These are phyloP conservation scores for Oryza rufipogon DNA, from an alignment of 176 grass and related monocot genomes.

Conservation along the genomic window DNA sequence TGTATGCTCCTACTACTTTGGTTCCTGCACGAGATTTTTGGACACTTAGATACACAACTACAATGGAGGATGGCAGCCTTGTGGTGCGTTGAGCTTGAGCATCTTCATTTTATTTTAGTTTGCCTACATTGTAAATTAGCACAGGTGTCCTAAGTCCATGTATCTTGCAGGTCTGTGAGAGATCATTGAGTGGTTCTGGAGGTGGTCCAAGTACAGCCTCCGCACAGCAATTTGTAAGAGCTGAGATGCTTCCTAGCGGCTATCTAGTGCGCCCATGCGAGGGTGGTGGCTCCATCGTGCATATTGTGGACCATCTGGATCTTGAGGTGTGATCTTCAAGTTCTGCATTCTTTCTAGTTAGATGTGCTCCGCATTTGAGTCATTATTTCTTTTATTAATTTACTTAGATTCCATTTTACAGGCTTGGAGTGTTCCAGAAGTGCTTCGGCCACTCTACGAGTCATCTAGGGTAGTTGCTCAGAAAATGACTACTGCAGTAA, in stretches of 20 bases:
- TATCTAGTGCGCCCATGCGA: constrained; percentile 92
- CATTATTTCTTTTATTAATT: constrained; percentile 9
- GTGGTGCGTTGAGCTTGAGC: constrained; percentile 56
- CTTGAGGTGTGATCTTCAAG: constrained; percentile 68
- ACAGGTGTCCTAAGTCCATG: constrained; percentile 14
- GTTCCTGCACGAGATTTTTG: constrained; percentile 95
- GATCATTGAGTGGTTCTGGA: constrained; percentile 91
- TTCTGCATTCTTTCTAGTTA: not conserved
- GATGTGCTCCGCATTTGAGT: not conserved
- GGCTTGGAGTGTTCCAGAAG: constrained; percentile 98
- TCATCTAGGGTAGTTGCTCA: constrained; percentile 93
- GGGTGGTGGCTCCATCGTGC: constrained; percentile 87
- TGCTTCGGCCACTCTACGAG: constrained; percentile 87
- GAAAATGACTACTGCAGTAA: constrained; percentile 95
- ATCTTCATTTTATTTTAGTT: constrained; percentile 21
- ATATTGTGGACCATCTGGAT: constrained; percentile 98
- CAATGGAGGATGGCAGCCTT: constrained; percentile 89
- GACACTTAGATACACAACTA: constrained; percentile 90
- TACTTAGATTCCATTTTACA: constrained; percentile 39
- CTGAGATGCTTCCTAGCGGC: constrained; percentile 96
- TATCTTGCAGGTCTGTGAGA: constrained; percentile 81
- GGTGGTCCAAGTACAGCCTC: constrained; percentile 63
- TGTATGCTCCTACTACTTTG: constrained; percentile 96
- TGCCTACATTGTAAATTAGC: not conserved
- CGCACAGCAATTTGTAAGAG: constrained; percentile 91